Base-by-base conservation (phyloP, 768 basidiomycete genomes). In the Leccinum arenicola region DNA sequence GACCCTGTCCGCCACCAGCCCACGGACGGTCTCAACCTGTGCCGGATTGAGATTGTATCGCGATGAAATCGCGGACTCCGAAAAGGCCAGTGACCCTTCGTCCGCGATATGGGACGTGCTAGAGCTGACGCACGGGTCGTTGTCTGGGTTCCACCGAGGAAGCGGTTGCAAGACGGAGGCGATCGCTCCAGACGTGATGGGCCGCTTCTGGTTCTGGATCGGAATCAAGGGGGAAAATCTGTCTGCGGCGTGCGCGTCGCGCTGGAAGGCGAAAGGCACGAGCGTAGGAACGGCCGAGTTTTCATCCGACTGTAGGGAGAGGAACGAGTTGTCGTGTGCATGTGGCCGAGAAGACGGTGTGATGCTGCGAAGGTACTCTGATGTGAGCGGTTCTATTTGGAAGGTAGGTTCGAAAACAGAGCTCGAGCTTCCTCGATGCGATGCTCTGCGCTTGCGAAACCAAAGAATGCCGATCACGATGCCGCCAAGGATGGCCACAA, bases 21-120 rank as follows among this genome's bases (percentile, higher is more conserved):
- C 64, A 3, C 64, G 48, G 29, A 69, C 47, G 38, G 60, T 25
- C 23, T 61, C 57, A 27, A 59, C 29, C 49, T 69, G 66, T 0
- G 51, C 56, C 21, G 40, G 17, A 5, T 60, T 66, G 25, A 70
- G 58, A 43, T 45, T 43, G 14, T 55, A 48, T 15, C 23, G 52
- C 43, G 54, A 33, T 11, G 25, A 1, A 3, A 19, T 15, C 35
- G 25, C 38, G 3, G 59, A 0, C 10, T 61, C 61, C 4, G 23
- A 38, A 19, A 38, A 51, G 48, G 48, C 14, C 1, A 50, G 43
- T 4, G 49, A 54, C 10, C 21, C 6, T 31, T 6, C 12, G 21
- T 56, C 54, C 17, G 15, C 25, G 36, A 27, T 40, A 0, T 40
- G 38, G 38, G 38, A 40, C 14, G n/a, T 40, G 38, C 17, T 38